Evolutionary conservation across 2,329 filamentous ascomycete genomes (phyloP), one percentile per base, ranked within the genome.

Genomic region (Ambrosiella cleistominuta): DNA sequence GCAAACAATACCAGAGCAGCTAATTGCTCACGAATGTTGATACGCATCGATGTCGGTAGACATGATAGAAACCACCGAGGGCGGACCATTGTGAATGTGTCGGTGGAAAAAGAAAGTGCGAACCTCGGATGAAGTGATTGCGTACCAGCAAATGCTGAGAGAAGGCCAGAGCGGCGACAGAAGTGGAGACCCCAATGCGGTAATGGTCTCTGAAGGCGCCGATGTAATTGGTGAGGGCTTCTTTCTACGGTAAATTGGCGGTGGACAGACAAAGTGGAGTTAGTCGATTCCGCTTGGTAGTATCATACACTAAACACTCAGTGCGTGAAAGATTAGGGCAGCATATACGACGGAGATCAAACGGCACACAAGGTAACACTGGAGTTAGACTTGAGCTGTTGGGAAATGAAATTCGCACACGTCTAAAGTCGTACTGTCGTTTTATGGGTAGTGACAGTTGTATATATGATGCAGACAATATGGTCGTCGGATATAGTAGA

Each of bases 11-110:
- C 87, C 63, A 95, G 76, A 68, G 83, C 76, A 63, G 82, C 87
- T 65, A 96, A 77, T 78, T 96, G 90, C 72, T 90, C 83, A 64
- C 88, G 80, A 66, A 95, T 95, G 60, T 86, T 84, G 68, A 95
- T 81, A 69, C 88, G 82, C 87, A 95, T 91, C 60, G 58, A 68
- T 15, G 56, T 58, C 27, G 56, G 61, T 38, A 58, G 53, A 59
- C 59, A 61, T 58, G 56, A 61, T n/a, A 61, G 40, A 17, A 58
- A 61, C 47, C 49, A 52, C 47, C 57, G 56, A 7, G 56, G 56
- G 39, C 59, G 56, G 38, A 61, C 59, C 59, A 61, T 61, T 54
- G n/a, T 55, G 35, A 9, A 15, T 15, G 17, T n/a, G 13, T 53
- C 7, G 49, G 38, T 57, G 17, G n/a, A 17, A 7, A 45, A 15